Conservation (phyloP, 1,139 yeast genomes). For the Pichia cactophila region DNA sequence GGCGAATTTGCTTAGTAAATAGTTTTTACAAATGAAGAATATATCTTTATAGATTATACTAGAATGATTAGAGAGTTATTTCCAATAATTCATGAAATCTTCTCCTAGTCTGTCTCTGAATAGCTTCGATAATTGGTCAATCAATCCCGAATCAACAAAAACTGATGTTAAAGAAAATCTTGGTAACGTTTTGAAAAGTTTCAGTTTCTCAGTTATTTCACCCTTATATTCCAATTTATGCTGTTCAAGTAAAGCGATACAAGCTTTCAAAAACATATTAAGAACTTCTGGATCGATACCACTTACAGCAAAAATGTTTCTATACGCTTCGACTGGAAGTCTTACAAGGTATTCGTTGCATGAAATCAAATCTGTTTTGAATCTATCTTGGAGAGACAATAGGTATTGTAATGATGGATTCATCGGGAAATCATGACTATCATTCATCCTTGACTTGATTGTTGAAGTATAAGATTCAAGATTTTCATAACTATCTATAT, state of each 20-base stretch:
- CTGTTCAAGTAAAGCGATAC: slow-evolving; percentile 19
- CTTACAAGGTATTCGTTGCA: slow-evolving; percentile 35
- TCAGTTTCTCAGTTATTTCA: slow-evolving; percentile 12
- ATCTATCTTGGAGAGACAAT: slow-evolving; percentile 18
- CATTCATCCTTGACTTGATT: not conserved
- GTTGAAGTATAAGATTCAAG: no score
- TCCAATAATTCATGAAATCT: slow-evolving; percentile 10
- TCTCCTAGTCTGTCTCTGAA: slow-evolving; percentile 2
- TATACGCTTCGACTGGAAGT: slow-evolving; percentile 29
- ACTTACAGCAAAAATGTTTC: slow-evolving; percentile 34
- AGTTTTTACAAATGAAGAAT: not conserved
- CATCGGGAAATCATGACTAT: slow-evolving; percentile 16
- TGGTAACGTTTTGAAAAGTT: slow-evolving; percentile 19
- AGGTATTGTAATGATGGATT: slow-evolving; percentile 32
- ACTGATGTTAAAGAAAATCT: slow-evolving; percentile 22
- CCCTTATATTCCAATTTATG: not conserved
- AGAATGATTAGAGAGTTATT: not conserved
- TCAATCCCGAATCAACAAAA: slow-evolving; percentile 14
- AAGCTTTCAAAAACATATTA: slow-evolving; percentile 45
- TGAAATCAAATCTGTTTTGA: slow-evolving; percentile 16
- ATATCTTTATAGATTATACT: not conserved
- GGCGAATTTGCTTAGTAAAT: not conserved
- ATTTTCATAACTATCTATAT: no score
- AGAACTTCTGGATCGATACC: slow-evolving; percentile 56
- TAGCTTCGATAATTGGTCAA: not conserved